phyloP scores from a whole-genome alignment of 2,329 filamentous ascomycete species.

The Colletotrichum higginsianum region DNA sequence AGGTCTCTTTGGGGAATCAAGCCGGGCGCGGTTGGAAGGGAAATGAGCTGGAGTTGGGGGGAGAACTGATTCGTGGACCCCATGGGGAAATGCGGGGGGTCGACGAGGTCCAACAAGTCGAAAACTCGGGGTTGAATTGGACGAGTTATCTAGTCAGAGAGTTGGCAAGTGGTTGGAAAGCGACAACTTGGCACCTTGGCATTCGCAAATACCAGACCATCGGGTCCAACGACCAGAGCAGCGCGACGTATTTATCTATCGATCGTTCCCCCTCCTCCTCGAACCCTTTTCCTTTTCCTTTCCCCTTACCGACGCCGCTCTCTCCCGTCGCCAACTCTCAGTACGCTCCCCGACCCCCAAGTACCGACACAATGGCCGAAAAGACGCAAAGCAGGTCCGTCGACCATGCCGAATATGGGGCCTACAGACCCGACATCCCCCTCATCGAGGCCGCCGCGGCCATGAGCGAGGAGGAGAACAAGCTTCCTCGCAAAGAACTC shows the following conservation, averaged over 20 bases:
- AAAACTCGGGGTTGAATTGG: conserved; percentile 4
- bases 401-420: conserved; percentile 47
- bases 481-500: conserved; percentile 51
- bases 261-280: background rate
- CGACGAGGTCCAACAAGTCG: background rate
- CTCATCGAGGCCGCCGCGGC: conserved; percentile 53
- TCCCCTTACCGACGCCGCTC: background rate
- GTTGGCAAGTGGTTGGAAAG: conserved; percentile 2
- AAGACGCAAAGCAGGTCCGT: conserved; percentile 34
- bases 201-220: conserved; percentile 16
- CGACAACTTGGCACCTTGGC: conserved; percentile 30
- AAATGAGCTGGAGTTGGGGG: background rate
- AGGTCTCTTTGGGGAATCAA: background rate
- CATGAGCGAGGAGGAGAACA: conserved; percentile 48
- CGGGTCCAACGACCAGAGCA: background rate
- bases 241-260: background rate
- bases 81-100: conserved; percentile 24
- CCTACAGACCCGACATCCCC: conserved; percentile 46
- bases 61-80: conserved; percentile 16
- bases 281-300: background rate
- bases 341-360: too few relatives aligned
- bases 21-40: too few relatives aligned
- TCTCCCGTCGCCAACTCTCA: background rate
- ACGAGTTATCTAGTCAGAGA: conserved; percentile 5
- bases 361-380: conserved; percentile 12